Evolutionary conservation across 345 rosid species (phyloP), one percentile per base, ranked within the genome.

Genomic region (Dimocarpus longan): DNA sequence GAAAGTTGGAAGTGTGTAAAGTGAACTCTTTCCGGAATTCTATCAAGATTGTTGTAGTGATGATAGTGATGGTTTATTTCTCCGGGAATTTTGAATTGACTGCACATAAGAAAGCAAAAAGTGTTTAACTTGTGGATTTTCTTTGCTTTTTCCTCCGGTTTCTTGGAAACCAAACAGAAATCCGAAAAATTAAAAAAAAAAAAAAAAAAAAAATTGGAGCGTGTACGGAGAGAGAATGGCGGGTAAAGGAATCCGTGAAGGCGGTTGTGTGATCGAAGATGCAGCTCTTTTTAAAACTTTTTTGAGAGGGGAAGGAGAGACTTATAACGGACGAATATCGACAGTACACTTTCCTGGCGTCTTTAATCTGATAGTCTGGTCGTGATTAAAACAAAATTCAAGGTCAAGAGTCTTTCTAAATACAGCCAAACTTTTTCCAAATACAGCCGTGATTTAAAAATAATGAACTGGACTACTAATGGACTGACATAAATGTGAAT

Each of bases 201-300:
- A 28, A 28, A 28, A 28, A 2, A 73, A 39, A 39, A 21, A 10
- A 16, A 18, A 32, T 0, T 4, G 5, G 6, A 0, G 19, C 40
- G 10, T n/a, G 10, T 26, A 12, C 26, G 4, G 16, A 42, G 56
- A 60, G 68, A 6, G 32, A 64, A 75, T 46, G 78, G 70, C 78
- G 46, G 26, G 69, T 26, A 75, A 75, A 75, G 62, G 67, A 44
- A 46, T 44, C 59, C 21, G 70, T 46, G 56, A 28, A 48, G 44
- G 19, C 15, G 0, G 8, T 75, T 64, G 48, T 10, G 70, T 28
- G 28, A 75, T 63, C 44, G 46, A 12, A 46, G 70, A 16, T 21
- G 40, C 42, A 5, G 16, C 42, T 4, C 22, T 48, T 52, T 71
- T 28, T 28, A 1, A 18, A 28, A 9, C 22, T 22, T 70, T 28